phyloP scores from a whole-genome alignment of 768 basidiomycete species.

The Boletus subcaerulescens region DNA sequence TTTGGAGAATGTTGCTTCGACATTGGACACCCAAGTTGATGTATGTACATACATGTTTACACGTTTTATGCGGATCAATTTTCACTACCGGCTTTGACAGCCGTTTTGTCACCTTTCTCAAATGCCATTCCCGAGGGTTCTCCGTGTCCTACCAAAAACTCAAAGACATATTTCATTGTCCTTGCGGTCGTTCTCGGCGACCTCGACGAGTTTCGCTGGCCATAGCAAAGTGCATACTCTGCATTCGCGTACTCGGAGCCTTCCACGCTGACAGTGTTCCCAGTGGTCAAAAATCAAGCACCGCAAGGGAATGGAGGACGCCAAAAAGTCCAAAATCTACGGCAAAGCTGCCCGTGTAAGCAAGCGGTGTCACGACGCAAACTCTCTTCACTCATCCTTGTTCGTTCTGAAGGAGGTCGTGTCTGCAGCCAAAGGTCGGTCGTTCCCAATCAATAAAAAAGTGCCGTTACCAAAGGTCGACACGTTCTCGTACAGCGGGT shows the following conservation, averaged over 20 bases:
- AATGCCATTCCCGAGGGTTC: constrained; percentile 9
- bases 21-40: neutral
- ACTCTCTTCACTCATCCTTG: neutral
- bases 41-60: neutral
- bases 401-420: constrained; percentile 50
- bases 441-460: neutral
- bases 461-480: neutral
- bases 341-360: constrained; percentile 55
- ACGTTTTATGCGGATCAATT: neutral
- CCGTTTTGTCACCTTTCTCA: neutral
- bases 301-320: constrained; percentile 63
- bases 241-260: neutral
- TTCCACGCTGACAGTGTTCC: constrained; percentile 1
- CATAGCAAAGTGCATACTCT: constrained; percentile 38
- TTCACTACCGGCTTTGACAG: neutral
- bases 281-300: constrained; percentile 81
- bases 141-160: constrained; percentile 3
- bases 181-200: constrained; percentile 25
- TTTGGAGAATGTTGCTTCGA: too few relatives aligned
- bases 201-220: constrained; percentile 31
- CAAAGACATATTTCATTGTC: neutral
- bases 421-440: constrained; percentile 56
- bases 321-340: constrained; percentile 56
- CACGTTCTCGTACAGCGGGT: constrained; percentile 39
- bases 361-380: neutral